These are phyloP conservation scores for Nannochloris sp. DNA, from an alignment of 139 green algal species.

Conservation along the genomic window DNA sequence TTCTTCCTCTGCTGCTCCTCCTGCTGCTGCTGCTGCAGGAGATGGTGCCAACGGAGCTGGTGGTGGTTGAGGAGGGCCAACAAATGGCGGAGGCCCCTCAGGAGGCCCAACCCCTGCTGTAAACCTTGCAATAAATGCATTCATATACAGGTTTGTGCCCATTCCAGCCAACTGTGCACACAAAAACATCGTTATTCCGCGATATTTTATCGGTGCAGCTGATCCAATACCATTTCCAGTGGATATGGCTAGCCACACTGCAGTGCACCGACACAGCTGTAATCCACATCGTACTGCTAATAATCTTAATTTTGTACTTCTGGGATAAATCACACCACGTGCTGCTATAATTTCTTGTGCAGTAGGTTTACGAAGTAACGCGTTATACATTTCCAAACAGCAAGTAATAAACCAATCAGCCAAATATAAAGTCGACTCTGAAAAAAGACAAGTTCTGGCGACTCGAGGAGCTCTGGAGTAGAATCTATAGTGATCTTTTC, in stretches of 20 bases:
- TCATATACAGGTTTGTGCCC: background rate
- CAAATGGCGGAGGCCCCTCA: background rate
- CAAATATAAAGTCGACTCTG: conserved; percentile 11
- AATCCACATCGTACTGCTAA: conserved; percentile 8
- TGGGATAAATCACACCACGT: too few relatives aligned
- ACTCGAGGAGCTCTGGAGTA: conserved; percentile 4
- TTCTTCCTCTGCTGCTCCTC: background rate
- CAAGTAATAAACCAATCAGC: conserved; percentile 5
- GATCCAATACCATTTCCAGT: conserved; percentile 18
- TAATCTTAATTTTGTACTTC: background rate
- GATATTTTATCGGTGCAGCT: background rate
- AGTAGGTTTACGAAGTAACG: background rate
- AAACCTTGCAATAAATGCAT: background rate
- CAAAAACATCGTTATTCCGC: background rate
- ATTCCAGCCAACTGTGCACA: background rate
- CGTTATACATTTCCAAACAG: background rate
- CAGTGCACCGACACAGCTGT: conserved; percentile 5
- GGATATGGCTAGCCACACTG: background rate
- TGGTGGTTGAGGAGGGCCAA: background rate
- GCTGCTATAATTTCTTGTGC: background rate
- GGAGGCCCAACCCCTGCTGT: background rate
- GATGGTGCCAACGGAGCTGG: background rate
- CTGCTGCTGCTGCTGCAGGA: background rate
- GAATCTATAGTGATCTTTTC: conserved; percentile 5
- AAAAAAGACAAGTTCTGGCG: conserved; percentile 7